phyloP scores from a whole-genome alignment of 192 early-diverging fungal species.

The Entomortierella beljakovae region DNA sequence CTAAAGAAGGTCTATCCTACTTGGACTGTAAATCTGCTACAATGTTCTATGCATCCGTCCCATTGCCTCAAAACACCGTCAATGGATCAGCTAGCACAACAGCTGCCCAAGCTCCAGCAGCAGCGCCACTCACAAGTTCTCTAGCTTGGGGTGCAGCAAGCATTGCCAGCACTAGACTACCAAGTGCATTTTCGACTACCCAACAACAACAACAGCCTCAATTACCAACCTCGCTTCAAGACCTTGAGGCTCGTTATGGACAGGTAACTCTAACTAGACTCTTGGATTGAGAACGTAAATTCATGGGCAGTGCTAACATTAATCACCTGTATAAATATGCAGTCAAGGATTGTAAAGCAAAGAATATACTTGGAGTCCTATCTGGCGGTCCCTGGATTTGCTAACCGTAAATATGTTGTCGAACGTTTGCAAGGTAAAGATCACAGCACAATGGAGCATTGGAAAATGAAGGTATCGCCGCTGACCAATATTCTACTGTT shows the following conservation, averaged over 20 bases:
- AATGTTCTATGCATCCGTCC: slow-evolving; percentile 43
- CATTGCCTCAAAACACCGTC: slow-evolving; percentile 22
- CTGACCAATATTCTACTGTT: background rate
- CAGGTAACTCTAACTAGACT: slow-evolving; percentile 10
- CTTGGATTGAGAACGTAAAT: too few species aligned
- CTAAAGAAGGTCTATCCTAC: slow-evolving; percentile 30
- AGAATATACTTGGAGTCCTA: slow-evolving; percentile 34
- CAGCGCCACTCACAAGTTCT: slow-evolving; percentile 21
- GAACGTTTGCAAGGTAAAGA: slow-evolving; percentile 39
- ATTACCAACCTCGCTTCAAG: slow-evolving; percentile 37
- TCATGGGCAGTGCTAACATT: background rate
- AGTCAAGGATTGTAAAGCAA: slow-evolving; percentile 29
- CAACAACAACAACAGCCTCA: slow-evolving; percentile 37
- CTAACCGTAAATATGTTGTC: slow-evolving; percentile 50
- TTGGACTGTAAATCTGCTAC: slow-evolving; percentile 50
- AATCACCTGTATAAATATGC: background rate
- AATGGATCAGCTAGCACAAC: slow-evolving; percentile 9
- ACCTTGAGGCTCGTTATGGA: slow-evolving; percentile 46
- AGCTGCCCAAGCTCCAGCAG: slow-evolving; percentile 9
- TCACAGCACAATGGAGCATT: background rate
- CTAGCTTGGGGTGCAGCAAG: slow-evolving; percentile 51
- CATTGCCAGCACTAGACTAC: slow-evolving; percentile 30
- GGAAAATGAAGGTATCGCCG: background rate
- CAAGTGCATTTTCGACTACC: slow-evolving; percentile 23
- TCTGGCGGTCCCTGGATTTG: slow-evolving; percentile 40